phyloP scores from a whole-genome alignment of 768 basidiomycete species.

The Agrocybe praecox region DNA sequence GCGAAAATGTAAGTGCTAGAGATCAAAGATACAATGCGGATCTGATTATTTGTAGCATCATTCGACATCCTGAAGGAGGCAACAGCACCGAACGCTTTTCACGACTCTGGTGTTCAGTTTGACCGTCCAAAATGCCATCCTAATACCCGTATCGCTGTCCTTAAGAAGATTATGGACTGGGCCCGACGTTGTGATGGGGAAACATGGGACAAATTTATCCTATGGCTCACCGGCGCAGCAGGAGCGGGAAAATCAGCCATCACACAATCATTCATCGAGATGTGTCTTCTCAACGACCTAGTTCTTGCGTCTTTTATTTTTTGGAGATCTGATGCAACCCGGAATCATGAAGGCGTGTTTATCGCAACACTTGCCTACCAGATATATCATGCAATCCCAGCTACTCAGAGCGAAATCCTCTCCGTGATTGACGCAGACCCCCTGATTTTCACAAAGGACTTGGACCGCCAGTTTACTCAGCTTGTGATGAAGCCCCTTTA shows the following conservation, averaged over 20 bases:
- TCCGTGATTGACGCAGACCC: no score
- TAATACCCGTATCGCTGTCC: constrained; percentile 10
- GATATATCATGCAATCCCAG: no score
- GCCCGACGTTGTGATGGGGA: constrained; percentile 14
- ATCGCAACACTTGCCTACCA: constrained; percentile 14
- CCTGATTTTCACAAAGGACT: no score
- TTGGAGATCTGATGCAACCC: not conserved
- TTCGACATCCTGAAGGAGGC: no score
- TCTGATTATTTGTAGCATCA: no score
- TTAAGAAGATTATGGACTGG: constrained; percentile 13
- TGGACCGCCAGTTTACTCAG: not conserved
- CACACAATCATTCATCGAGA: constrained; percentile 11
- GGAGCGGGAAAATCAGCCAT: constrained; percentile 20
- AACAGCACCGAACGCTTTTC: no score
- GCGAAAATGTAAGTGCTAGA: no score
- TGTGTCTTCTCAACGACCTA: not conserved
- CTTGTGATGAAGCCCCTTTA: no score
- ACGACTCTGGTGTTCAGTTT: constrained; percentile 4
- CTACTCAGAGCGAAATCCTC: no score
- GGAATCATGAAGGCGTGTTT: constrained; percentile 1
- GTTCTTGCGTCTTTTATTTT: constrained; percentile 16
- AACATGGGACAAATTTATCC: not conserved
- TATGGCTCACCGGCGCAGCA: constrained; percentile 17
- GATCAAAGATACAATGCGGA: no score
- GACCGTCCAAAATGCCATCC: constrained; percentile 14